Base-by-base conservation (phyloP, 805 yeast genomes). In the Wickerhamiella qilinensis region DNA sequence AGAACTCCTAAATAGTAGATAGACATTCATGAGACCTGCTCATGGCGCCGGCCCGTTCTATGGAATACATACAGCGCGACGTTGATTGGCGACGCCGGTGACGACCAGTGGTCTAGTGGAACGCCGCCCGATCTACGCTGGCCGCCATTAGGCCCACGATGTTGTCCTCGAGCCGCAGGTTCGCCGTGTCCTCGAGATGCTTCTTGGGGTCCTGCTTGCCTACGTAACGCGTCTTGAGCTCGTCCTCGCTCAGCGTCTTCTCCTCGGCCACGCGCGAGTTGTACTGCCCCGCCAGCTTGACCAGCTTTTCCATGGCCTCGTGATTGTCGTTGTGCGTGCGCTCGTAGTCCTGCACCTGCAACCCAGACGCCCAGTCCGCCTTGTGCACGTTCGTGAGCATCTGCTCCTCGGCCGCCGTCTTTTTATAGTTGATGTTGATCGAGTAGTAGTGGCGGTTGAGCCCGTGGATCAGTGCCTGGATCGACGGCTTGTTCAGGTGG, bases 181-280 rank as follows among this genome's bases (percentile, higher is more conserved):
- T 93, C 9, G 94, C 93, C 1, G 93, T 81, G 46, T 83, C 95
- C 35, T 78, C 71, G 51, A 91, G 67, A 64, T 91, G 99, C 65
- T 88, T 91, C 74, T 93, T 91, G 31, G 99, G 99, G 60, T 91
- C 98, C 62, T 88, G 96, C 57, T 84, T 86, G 51, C 99, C 99
- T 28, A 91, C 96, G 54, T 88, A 93, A 56, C 98, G 76, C 6
- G 95, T 88, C 60, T 83, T 84, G 49, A 88, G 70, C 59, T 86
- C 91, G 30, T 83, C 94, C 52, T 81, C 93, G 34, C 75, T 65
- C 48, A 91, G 65, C 46, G 82, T 94, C 56, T 79, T 80, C 58
- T 91, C 98, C 60, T 93, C 97, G 49, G 78, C 71, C 37, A 93
- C 86, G 55, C 97, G 73, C 55, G 77, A 78, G 28, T 88, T 83